Conservation (phyloP, 305 asterid species). For the Euphrasia arctica region DNA sequence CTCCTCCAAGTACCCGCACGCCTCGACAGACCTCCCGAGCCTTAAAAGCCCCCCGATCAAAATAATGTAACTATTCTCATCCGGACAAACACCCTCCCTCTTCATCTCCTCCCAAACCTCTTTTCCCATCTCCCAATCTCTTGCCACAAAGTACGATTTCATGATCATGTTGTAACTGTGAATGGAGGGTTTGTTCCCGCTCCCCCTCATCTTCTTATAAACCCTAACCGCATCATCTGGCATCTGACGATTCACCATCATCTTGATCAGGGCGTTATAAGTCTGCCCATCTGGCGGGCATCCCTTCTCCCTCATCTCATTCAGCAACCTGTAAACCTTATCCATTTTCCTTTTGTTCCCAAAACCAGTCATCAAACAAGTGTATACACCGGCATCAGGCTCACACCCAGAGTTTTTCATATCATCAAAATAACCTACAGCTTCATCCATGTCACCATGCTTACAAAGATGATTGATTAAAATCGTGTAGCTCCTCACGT, state of each 20-base stretch:
- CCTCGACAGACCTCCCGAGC: constrained; percentile 62
- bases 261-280: constrained; percentile 78
- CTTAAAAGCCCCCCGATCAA: constrained; percentile 74
- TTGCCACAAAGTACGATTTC: constrained; percentile 57
- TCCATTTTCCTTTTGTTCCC: constrained; percentile 74
- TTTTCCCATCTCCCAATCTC: constrained; percentile 59
- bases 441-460: constrained; percentile 58
- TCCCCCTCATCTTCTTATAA: constrained; percentile 74
- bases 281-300: constrained; percentile 60
- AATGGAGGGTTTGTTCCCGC: constrained; percentile 53
- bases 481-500: constrained; percentile 65
- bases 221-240: constrained; percentile 72
- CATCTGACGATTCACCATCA: constrained; percentile 58
- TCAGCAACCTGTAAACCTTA: constrained; percentile 49
- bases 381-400: constrained; percentile 72
- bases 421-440: constrained; percentile 52
- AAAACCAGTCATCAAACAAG: constrained; percentile 74
- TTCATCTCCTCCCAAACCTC: constrained; percentile 95
- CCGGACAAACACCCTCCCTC: constrained; percentile 75
- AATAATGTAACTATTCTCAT: constrained; percentile 70
- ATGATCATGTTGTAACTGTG: constrained; percentile 88
- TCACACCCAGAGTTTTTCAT: constrained; percentile 55
- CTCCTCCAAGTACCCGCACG: constrained; percentile 63
- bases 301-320: constrained; percentile 78
- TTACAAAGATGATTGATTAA: constrained; percentile 67